Base-by-base conservation (phyloP, 2,329 filamentous ascomycete species). In the Botrytis sinoallii region DNA sequence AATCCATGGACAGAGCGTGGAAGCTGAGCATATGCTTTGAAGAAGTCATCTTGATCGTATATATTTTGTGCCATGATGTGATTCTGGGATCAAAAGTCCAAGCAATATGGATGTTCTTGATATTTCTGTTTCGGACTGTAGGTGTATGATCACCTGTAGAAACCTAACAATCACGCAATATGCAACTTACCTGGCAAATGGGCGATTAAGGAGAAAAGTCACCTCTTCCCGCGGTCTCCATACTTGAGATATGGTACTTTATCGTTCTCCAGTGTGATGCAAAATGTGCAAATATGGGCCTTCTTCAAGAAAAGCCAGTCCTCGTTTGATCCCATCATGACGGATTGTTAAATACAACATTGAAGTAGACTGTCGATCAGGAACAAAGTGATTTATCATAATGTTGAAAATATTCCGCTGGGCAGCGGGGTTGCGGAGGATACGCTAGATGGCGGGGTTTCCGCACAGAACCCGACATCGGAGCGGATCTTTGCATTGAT, bases 371-470 rank as follows among this genome's bases (percentile, higher is more conserved):
- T 8, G n/a, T 18, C 7, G 52, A 57, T 46, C 5, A 1, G n/a
- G 14, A 32, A 55, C 2, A 4, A 57, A 14, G n/a, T 57, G n/a
- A 32, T 0, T 18, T 55, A 8, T 16, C 4, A 29, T n/a, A 55
- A 29, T 29, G 16, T 25, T 29, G 1, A 67, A 55, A 40, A 35
- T 2, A 1, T 67, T 40, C 65, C 65, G 35, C 65, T 29, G 9
- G 16, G 10, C 20, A n/a, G 65, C 46, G 46, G 46, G 46, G 46
- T 18, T 40, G 46, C 5, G 32, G 46, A 40, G 42, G 42, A n/a
- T 22, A 29, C 35, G 25, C 65, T 68, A 68, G 52, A 68, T 68
- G 9, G 65, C 46, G 65, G 65, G 65, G 65, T 9, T 55, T 57
- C 52, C 52, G 32, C 22, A 40, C 7, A 52, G 35, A 5, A 48